Conservation (phyloP, 805 yeast species). For the Candida silvatica region DNA sequence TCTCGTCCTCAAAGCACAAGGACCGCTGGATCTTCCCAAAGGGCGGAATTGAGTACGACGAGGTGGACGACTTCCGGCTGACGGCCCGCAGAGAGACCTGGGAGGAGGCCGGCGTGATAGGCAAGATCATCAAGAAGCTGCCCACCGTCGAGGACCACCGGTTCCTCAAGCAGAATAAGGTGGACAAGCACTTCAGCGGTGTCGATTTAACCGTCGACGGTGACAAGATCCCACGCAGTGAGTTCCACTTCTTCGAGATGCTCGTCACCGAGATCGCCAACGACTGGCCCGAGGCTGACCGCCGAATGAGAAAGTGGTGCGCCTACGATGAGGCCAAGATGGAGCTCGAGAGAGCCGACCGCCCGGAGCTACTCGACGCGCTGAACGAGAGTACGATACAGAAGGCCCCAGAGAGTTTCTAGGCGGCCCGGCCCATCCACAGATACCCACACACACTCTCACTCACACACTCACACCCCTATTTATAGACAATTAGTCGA, state of each 20-base stretch:
- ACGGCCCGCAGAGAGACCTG: conserved; percentile 86
- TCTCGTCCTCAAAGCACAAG: conserved; percentile 62
- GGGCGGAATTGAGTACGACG: conserved; percentile 92
- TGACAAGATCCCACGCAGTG: conserved; percentile 53
- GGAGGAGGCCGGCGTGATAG: conserved; percentile 95
- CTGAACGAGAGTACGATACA: no score
- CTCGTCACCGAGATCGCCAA: conserved; percentile 42
- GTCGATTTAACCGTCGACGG: conserved; percentile 18
- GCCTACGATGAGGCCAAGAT: conserved; percentile 56
- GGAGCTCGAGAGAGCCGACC: conserved; percentile 44
- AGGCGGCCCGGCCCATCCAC: conserved; percentile 7
- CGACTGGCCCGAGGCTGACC: conserved; percentile 67
- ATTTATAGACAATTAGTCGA: no score
- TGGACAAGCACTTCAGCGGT: conserved; percentile 10
- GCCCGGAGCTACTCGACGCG: conserved; percentile 64
- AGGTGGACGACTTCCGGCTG: conserved; percentile 32
- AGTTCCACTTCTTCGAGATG: conserved; percentile 84
- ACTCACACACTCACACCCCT: no score
- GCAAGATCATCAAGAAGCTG: conserved; percentile 44
- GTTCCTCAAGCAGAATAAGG: conserved; percentile 14
- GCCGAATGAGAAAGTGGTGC: conserved; percentile 70
- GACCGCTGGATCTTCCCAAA: conserved; percentile 87
- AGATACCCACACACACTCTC: no score
- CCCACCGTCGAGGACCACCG: conserved; percentile 58
- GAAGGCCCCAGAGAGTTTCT: no score